Base-by-base conservation (phyloP, 768 basidiomycete genomes). In the Hericium coralloides region DNA sequence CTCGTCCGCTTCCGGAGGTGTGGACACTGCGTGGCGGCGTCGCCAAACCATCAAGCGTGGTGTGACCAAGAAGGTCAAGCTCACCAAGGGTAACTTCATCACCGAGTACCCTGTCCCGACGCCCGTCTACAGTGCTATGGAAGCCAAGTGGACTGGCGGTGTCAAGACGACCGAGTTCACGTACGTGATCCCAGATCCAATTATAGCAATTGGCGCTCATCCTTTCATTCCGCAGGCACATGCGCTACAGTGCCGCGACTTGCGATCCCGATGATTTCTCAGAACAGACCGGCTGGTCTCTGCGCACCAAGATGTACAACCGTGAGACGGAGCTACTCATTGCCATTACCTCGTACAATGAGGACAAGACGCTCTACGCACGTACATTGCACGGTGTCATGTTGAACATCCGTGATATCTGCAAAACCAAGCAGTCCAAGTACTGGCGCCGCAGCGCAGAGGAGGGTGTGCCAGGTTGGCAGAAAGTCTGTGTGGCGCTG, bases 371-470 rank as follows among this genome's bases (percentile, higher is more conserved):
- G 6, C 80, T 92, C n/a, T 91, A 92, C 66, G 83, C 90, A 25
- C 85, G 89, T 61, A 98, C 95, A 0, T 76, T 98, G 41, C 95
- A 98, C 66, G 91, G 91, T 60, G 87, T 98, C 65, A 98, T 98
- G 95, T 71, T 95, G 60, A 98, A 99, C 71, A 95, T 98, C 59
- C 89, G 95, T 62, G 89, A 98, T 65, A 98, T 98, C 63, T 95
- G 93, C 81, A 93, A 89, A 73, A 94, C 92, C 43, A 95, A 95
- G 70, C 88, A 89, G 66, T 92, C 88, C 60, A 93, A 93, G 70
- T 95, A 88, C 72, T 93, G 93, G 91, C 79, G 86, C 47, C 79
- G 83, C 58, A 80, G 79, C 53, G 85, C 91, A 10, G 89, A 92
- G 69, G 89, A 92, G 67, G 90, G 91, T 47, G 78, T 80, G 55